Evolutionary conservation across 2,329 filamentous ascomycete species (phyloP).

Genomic region (Aspergillus sp.): DNA sequence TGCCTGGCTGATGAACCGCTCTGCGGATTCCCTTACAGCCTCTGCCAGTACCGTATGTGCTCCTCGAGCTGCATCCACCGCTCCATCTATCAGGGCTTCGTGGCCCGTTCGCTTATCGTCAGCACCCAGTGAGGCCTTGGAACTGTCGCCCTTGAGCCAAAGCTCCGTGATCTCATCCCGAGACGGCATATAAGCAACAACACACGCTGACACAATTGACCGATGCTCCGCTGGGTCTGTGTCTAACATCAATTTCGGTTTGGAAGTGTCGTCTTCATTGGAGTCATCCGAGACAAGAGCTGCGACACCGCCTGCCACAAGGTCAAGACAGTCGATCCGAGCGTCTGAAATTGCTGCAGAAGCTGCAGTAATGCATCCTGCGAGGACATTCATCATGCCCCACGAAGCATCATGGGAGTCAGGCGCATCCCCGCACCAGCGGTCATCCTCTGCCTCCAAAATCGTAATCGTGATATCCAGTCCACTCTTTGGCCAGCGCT

Average conservation of each 20-base stretch:
- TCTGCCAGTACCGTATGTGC: slow-evolving; percentile 57
- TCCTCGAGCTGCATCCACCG: slow-evolving; percentile 58
- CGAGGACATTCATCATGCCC: slow-evolving; percentile 87
- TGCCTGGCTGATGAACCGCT: slow-evolving; percentile 29
- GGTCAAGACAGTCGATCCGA: slow-evolving; percentile 90
- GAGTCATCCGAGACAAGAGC: slow-evolving; percentile 58
- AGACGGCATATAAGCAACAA: slow-evolving; percentile 80
- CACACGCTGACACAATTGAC: slow-evolving; percentile 74
- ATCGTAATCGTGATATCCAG: slow-evolving; percentile 94
- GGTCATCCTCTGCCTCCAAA: slow-evolving; percentile 85
- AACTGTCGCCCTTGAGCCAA: slow-evolving; percentile 78
- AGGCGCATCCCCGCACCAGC: slow-evolving; percentile 56
- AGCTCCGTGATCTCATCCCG: slow-evolving; percentile 90
- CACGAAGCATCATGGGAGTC: slow-evolving; percentile 60
- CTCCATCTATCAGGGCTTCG: slow-evolving; percentile 57
- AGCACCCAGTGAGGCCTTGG: slow-evolving; percentile 21
- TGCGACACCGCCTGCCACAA: slow-evolving; percentile 83
- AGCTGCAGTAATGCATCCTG: slow-evolving; percentile 88
- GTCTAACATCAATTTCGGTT: slow-evolving; percentile 59
- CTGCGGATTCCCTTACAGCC: slow-evolving; percentile 55
- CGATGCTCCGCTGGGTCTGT: slow-evolving; percentile 77
- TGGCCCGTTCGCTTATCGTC: slow-evolving; percentile 35
- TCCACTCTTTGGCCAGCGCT: slow-evolving; percentile 96
- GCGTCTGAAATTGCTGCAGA: slow-evolving; percentile 91
- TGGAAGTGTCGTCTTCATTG: slow-evolving; percentile 14